Base-by-base conservation (phyloP, 129 eudicot species). In the Mikania micrantha region DNA sequence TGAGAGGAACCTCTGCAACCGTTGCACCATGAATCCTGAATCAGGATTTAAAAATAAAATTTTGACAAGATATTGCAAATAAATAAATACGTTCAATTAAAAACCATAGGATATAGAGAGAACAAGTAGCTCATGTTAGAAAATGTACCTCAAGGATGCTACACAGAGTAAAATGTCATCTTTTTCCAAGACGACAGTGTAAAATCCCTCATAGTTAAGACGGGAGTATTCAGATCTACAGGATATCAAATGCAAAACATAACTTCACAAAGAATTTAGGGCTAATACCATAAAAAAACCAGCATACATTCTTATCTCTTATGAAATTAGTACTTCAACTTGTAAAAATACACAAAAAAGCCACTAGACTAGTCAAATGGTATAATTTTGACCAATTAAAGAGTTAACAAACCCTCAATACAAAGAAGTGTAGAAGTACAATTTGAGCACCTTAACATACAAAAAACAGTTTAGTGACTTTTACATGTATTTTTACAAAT, bases 1-100 rank as follows among this genome's bases (percentile, higher is more conserved):
- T 79, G 31, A 93, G 92, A 34, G 99, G 99, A 88, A 93, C 38
- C 79, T 93, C 99, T 36, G 99, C 96, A 74, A 89, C 95, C 38
- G 78, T 70, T 73, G 78, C 86, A 24, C 96, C 99, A 74, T 93
- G 99, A 79, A 93, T 85, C 84, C 99, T 92, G 81, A 65, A 76
- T 25, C 13, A 49, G 27, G 44, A 64, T 39, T 6, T 25, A 5
- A 24, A 25, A 0, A 3, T 64, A 35, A 56, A 15, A 65, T 42
- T 65, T 4, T 42, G 16, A 53, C 36, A 22, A 15, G 21, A 24
- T 7, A 16, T 35, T n/a, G n/a, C 11, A 13, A 16, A 32, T n/a
- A n/a, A 31, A 31, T 20, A 20, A 35, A 9, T 1, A 4, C 17
- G 39, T 66, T 40, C 25, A 44, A 47, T 50, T 12, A 60, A 19